Conservation (phyloP, 208 protist genomes). For the Trypanosoma boissoni region DNA sequence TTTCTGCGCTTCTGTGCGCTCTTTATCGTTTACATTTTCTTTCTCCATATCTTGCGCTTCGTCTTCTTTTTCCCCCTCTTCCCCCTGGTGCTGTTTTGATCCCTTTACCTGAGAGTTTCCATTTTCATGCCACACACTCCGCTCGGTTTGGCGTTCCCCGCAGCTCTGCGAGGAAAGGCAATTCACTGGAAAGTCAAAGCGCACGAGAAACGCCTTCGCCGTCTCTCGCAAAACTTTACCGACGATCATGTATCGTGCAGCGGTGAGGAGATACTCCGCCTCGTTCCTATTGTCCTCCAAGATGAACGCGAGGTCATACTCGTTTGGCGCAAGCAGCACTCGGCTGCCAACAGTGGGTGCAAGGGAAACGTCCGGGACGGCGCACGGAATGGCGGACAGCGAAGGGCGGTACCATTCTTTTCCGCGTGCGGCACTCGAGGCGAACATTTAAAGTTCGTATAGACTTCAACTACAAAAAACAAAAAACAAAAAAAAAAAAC, state of each 20-base stretch:
- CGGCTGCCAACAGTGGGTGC: constrained; percentile 12
- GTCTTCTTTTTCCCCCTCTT: background rate
- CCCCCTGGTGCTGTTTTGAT: background rate
- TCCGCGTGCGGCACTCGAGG: too few relatives aligned
- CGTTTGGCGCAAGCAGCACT: constrained; percentile 10
- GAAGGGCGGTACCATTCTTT: too few relatives aligned
- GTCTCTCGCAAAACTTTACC: constrained; percentile 17
- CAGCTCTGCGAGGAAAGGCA: constrained; percentile 5
- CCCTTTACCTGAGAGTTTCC: background rate
- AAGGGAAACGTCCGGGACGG: background rate
- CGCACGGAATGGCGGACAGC: too few relatives aligned
- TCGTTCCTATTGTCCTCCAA: constrained; percentile 20
- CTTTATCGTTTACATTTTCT: background rate
- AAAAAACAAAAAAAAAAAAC: too few relatives aligned
- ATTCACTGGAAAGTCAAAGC: constrained; percentile 8
- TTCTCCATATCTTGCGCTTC: background rate
- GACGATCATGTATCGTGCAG: constrained; percentile 10
- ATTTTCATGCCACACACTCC: too few relatives aligned
- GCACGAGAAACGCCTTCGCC: constrained; percentile 12
- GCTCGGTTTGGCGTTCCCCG: too few relatives aligned
- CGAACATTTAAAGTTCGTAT: too few relatives aligned
- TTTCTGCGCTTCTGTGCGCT: background rate
- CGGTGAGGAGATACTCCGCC: constrained; percentile 4
- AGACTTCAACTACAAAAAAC: too few relatives aligned
- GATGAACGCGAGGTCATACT: constrained; percentile 15